Percentiles rank a stretch among this genome's conserved stretches.
phyloP scores from a whole-genome alignment of 2,329 filamentous ascomycete genomes.

The Clonostachys byssicola region DNA sequence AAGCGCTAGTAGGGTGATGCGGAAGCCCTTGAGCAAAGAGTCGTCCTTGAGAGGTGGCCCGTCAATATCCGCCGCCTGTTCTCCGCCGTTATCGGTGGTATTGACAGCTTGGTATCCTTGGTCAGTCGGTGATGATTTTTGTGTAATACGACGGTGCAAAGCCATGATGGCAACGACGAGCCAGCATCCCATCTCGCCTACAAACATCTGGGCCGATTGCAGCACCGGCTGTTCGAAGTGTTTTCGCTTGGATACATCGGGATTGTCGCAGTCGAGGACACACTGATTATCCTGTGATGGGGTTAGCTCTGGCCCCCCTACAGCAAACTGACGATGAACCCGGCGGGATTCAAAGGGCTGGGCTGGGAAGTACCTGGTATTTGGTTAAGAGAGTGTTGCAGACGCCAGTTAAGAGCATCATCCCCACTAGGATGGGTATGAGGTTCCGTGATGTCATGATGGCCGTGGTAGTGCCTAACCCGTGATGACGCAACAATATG shows the following conservation, averaged over 20 bases:
- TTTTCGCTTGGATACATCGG: conserved; percentile 59
- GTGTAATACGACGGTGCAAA: conserved; percentile 56
- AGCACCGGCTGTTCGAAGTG: conserved; percentile 93
- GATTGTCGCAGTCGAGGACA: conserved; percentile 78
- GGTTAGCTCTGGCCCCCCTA: neutral
- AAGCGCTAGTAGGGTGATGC: conserved; percentile 71
- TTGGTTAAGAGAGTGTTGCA: conserved; percentile 98
- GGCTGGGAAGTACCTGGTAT: conserved; percentile 65
- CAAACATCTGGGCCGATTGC: conserved; percentile 97
- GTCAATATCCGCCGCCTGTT: conserved; percentile 12
- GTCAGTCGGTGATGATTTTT: conserved; percentile 33
- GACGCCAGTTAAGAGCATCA: conserved; percentile 95
- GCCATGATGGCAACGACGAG: conserved; percentile 72
- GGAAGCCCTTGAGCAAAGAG: conserved; percentile 60
- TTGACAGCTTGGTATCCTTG: conserved; percentile 65
- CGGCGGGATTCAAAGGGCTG: neutral
- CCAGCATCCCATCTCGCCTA: conserved; percentile 96
- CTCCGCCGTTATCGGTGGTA: conserved; percentile 32
- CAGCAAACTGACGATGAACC: neutral
- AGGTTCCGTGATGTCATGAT: conserved; percentile 67
- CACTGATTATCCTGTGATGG: conserved; percentile 83
- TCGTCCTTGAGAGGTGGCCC: conserved; percentile 28
- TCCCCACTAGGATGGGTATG: conserved; percentile 81
- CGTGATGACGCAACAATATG: neutral
- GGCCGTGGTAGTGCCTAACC: neutral